phyloP scores from a whole-genome alignment of 2,329 filamentous ascomycete species.

The Arachnomyces sp. region DNA sequence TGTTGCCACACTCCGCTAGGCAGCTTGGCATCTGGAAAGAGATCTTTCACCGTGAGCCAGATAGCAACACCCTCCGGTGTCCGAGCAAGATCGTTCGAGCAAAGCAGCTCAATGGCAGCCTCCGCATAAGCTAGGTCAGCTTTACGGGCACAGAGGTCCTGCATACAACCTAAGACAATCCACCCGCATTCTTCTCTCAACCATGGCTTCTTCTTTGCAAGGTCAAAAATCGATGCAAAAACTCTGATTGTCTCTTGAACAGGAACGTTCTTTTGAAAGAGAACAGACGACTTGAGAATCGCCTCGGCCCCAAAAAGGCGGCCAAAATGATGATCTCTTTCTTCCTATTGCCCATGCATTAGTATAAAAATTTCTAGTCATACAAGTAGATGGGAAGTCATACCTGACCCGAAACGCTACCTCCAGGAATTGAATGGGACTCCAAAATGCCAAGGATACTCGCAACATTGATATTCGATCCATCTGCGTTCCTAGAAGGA shows the following conservation, averaged over 20 bases:
- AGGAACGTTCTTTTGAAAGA: conserved; percentile 53
- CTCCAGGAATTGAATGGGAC: conserved; percentile 44
- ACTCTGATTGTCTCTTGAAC: conserved; percentile 50
- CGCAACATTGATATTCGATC: conserved; percentile 30
- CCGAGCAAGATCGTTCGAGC: conserved; percentile 60
- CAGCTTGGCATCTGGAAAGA: conserved; percentile 57
- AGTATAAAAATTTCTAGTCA: conserved; percentile 44
- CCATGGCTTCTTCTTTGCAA: conserved; percentile 80
- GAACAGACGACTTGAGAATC: conserved; percentile 68
- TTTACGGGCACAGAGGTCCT: conserved; percentile 40
- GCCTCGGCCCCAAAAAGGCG: conserved; percentile 81
- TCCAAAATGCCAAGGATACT: conserved; percentile 46
- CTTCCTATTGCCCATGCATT: conserved; percentile 61
- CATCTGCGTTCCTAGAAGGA: conserved; percentile 13
- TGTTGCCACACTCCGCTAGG: conserved; percentile 66
- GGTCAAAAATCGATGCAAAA: conserved; percentile 63
- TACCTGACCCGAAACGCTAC: conserved; percentile 48
- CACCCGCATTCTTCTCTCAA: conserved; percentile 80
- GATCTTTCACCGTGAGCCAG: conserved; percentile 65
- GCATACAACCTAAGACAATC: conserved; percentile 66
- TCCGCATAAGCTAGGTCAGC: conserved; percentile 46
- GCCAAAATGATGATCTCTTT: conserved; percentile 77
- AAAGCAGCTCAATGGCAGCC: conserved; percentile 55
- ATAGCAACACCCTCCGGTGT: conserved; percentile 85
- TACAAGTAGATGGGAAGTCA: conserved; percentile 12